Conservation (phyloP, 192 early-diverging fungal genomes). For the Coemansia sp. region DNA sequence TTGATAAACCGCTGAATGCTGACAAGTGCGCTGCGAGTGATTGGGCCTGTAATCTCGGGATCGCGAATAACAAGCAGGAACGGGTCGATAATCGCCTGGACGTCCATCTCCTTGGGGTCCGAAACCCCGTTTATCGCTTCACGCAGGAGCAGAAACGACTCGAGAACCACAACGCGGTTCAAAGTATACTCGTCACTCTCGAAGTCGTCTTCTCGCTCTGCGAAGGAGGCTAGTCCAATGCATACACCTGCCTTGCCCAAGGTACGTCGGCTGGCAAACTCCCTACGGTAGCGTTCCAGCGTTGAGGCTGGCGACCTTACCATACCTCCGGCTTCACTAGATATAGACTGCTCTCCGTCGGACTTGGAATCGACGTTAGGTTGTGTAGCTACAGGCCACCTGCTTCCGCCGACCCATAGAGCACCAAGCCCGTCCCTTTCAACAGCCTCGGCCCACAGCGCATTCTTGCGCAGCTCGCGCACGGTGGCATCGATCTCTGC, state of each 20-base stretch:
- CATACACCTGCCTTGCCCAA: slow-evolving; percentile 44
- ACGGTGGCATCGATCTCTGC: slow-evolving; percentile 52
- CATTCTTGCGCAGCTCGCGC: slow-evolving; percentile 54
- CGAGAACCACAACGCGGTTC: slow-evolving; percentile 39
- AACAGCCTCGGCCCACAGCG: slow-evolving; percentile 45
- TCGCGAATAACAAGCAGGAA: slow-evolving; percentile 92
- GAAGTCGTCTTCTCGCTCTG: slow-evolving; percentile 26
- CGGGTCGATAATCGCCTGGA: slow-evolving; percentile 75
- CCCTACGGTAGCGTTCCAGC: slow-evolving; percentile 25
- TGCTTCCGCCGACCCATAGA: slow-evolving; percentile 53
- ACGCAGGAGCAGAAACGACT: slow-evolving; percentile 42
- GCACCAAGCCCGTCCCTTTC: slow-evolving; percentile 47
- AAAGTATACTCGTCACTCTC: slow-evolving; percentile 28
- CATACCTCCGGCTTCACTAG: not conserved
- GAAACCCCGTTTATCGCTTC: slow-evolving; percentile 46
- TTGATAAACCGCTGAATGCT: slow-evolving; percentile 88
- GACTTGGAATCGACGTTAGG: not conserved
- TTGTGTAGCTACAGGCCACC: slow-evolving; percentile 35
- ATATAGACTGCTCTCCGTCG: not conserved
- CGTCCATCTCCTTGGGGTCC: slow-evolving; percentile 64
- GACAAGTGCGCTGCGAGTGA: slow-evolving; percentile 86
- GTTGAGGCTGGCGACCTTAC: not conserved
- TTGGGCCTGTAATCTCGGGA: slow-evolving; percentile 91
- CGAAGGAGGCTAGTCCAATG: slow-evolving; percentile 49
- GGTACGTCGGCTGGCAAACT: slow-evolving; percentile 39